These are phyloP conservation scores for Mycena leptocephala DNA, from an alignment of 768 basidiomycete species.

Conservation along the genomic window DNA sequence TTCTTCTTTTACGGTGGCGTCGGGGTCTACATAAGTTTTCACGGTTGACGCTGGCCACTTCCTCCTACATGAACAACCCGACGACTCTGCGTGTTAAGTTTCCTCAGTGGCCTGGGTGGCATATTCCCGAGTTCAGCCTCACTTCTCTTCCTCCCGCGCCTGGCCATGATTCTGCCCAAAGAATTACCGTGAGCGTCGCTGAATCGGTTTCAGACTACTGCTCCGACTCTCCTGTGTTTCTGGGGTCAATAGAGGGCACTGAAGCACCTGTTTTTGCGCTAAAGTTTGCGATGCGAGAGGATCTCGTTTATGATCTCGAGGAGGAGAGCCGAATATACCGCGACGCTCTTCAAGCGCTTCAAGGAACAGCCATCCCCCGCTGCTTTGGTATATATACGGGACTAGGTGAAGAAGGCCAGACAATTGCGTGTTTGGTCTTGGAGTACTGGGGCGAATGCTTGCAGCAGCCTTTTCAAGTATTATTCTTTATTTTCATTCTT, in stretches of 20 bases:
- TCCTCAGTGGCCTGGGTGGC: conserved; percentile 58
- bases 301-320: conserved; percentile 52
- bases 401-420: conserved; percentile 48
- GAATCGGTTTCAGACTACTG: conserved; percentile 51
- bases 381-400: conserved; percentile 55
- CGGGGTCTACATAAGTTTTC: background rate
- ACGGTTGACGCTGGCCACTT: background rate
- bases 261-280: conserved; percentile 40
- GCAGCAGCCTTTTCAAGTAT: conserved; percentile 50
- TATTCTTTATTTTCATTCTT: too few relatives aligned
- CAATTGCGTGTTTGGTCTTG: conserved; percentile 56
- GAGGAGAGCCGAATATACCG: conserved; percentile 54
- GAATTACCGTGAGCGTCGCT: conserved; percentile 48
- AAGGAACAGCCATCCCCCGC: conserved; percentile 51
- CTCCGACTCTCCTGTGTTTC: conserved; percentile 58
- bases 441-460: conserved; percentile 57
- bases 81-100: conserved; percentile 52
- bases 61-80: conserved; percentile 23
- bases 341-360: conserved; percentile 48
- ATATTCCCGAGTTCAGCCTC: conserved; percentile 48
- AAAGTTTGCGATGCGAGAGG: conserved; percentile 58
- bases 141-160: conserved; percentile 32
- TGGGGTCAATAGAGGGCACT: conserved; percentile 42
- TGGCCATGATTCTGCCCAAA: conserved; percentile 18
- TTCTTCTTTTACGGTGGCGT: background rate